Evolutionary conservation across 768 basidiomycete genomes (phyloP).

Genomic region (Filobasidium wieringae): DNA sequence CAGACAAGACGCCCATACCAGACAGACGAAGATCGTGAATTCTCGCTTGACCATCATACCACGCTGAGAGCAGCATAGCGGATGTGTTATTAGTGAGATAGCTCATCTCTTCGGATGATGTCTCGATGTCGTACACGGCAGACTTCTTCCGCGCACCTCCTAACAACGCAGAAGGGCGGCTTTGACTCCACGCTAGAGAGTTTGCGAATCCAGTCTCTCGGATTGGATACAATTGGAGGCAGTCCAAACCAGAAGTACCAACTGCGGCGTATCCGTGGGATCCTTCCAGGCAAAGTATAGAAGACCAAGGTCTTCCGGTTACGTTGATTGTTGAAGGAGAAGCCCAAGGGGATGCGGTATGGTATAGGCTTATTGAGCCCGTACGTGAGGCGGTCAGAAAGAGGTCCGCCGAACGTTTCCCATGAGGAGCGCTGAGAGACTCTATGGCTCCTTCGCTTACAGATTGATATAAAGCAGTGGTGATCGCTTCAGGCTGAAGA

Average conservation of each 20-base stretch:
- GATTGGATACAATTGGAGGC: constrained; percentile 2
- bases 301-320: constrained; percentile 1
- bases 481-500: too few species aligned
- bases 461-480: constrained; percentile 4
- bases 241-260: constrained; percentile 1
- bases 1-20: neutral
- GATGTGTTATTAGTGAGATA: constrained; percentile 1
- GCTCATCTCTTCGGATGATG: neutral
- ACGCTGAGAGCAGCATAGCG: constrained; percentile 12
- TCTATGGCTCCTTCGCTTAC: constrained; percentile 4
- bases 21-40: constrained; percentile 11
- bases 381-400: constrained; percentile 9
- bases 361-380: constrained; percentile 4
- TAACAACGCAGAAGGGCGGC: neutral
- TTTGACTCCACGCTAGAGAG: neutral
- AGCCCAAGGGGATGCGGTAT: constrained; percentile 6
- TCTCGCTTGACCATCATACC: constrained; percentile 13
- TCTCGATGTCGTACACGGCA: constrained; percentile 10
- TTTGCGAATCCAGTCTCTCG: neutral
- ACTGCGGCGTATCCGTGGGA: constrained; percentile 3
- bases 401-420: neutral
- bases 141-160: neutral
- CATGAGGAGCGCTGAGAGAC: neutral
- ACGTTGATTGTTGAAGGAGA: neutral
- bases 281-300: neutral